Evolutionary conservation across 345 rosid species (phyloP).

Genomic region (Populus alba): DNA sequence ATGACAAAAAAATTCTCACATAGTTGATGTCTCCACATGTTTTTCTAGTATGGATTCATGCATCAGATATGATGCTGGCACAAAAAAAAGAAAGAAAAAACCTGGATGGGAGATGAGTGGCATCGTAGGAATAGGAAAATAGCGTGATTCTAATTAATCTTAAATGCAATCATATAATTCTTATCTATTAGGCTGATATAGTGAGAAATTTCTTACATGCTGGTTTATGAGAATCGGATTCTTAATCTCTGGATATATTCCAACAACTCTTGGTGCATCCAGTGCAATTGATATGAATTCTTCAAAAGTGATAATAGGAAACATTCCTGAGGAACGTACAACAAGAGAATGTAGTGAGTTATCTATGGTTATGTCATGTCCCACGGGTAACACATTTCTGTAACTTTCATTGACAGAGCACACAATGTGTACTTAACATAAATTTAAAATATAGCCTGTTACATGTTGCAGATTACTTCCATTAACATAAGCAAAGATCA

Average conservation of each 20-base stretch:
- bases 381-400: neutral
- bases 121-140: neutral
- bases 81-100: too few relatives aligned
- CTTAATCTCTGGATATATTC: conserved; percentile 97
- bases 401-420: neutral
- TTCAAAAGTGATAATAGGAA: conserved; percentile 74
- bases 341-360: conserved; percentile 4
- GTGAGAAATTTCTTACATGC: conserved; percentile 45
- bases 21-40: neutral
- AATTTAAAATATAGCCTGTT: neutral
- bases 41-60: neutral
- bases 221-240: conserved; percentile 84
- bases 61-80: neutral
- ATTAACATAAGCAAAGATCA: conserved; percentile 3
- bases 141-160: neutral
- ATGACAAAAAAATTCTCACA: neutral
- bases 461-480: neutral
- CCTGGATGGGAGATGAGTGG: neutral
- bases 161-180: neutral
- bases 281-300: conserved; percentile 82
- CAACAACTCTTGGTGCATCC: conserved; percentile 82
- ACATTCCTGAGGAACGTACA: conserved; percentile 57
- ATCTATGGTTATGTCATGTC: neutral
- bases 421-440: neutral
- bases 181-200: neutral